These are phyloP conservation scores for Tricholoma sp. DNA, from an alignment of 768 basidiomycete species.

Conservation along the genomic window DNA sequence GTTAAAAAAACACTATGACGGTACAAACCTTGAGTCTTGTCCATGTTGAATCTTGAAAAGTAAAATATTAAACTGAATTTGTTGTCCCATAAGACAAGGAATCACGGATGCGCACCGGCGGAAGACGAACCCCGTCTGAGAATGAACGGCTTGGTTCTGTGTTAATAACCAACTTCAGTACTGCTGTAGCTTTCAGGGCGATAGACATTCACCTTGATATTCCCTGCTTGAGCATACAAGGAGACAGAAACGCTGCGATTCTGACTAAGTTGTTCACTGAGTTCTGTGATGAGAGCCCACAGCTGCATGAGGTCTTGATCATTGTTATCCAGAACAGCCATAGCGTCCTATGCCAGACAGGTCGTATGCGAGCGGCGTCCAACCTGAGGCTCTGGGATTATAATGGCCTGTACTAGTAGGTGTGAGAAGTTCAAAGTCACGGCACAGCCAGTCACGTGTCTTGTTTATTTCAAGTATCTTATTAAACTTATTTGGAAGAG, in stretches of 20 bases:
- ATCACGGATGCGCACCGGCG: constrained; percentile 50
- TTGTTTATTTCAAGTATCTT: too few species aligned
- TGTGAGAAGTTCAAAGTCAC: too few species aligned
- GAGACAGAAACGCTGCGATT: constrained; percentile 70
- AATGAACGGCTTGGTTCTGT: constrained; percentile 83
- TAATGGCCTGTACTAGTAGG: too few species aligned
- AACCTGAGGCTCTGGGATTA: not conserved
- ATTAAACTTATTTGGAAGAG: too few species aligned
- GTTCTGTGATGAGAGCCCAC: constrained; percentile 67
- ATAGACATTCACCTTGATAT: constrained; percentile 65
- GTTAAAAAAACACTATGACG: constrained; percentile 9
- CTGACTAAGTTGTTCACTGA: constrained; percentile 77
- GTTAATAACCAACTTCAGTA: not conserved
- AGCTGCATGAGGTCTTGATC: constrained; percentile 62
- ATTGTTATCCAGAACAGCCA: constrained; percentile 53
- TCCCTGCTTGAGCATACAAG: constrained; percentile 67
- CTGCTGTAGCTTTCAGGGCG: not conserved
- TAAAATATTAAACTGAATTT: not conserved
- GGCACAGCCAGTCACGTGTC: too few species aligned
- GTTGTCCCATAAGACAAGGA: not conserved
- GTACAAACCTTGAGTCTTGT: constrained; percentile 71
- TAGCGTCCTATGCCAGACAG: constrained; percentile 12
- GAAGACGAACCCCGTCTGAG: constrained; percentile 88
- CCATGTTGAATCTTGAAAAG: constrained; percentile 75
- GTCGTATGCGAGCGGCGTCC: not conserved